These are phyloP conservation scores for Picea sitchensis DNA, from an alignment of 75 land plant genomes.

Conservation along the genomic window DNA sequence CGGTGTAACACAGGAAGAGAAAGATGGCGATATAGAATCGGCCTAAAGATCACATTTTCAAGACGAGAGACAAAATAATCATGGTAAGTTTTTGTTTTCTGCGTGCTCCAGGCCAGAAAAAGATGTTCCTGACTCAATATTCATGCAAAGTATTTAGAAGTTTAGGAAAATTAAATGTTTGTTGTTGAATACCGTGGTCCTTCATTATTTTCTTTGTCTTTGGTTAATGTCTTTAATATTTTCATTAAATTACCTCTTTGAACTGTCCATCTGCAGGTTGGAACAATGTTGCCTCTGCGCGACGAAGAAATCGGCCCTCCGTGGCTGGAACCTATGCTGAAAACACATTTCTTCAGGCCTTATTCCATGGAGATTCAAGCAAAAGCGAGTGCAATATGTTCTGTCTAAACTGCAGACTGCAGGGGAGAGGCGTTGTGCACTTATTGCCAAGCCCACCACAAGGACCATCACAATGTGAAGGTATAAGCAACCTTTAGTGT, in stretches of 20 bases:
- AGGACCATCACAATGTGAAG: constrained; percentile 63
- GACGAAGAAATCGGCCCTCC: constrained; percentile 46
- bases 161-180: not conserved
- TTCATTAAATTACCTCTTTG: not conserved
- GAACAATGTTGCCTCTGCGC: constrained; percentile 31
- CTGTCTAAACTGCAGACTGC: constrained; percentile 52
- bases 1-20: not conserved
- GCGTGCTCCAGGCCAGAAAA: no score
- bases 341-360: constrained; percentile 43
- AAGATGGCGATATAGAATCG: constrained; percentile 39
- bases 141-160: not conserved
- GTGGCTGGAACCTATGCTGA: constrained; percentile 58
- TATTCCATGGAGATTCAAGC: constrained; percentile 44
- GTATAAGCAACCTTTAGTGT: constrained; percentile 3
- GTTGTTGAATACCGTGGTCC: not conserved
- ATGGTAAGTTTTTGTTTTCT: constrained; percentile 13
- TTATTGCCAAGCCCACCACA: constrained; percentile 45
- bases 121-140: not conserved
- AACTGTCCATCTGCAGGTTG: constrained; percentile 18
- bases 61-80: constrained; percentile 26
- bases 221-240: not conserved
- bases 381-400: constrained; percentile 73
- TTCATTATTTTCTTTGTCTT: not conserved
- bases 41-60: not conserved
- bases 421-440: constrained; percentile 55